Percentiles rank a stretch among this genome's conserved stretches.
These are phyloP conservation scores for Aspergillus asperescens DNA, from an alignment of 495 filamentous ascomycete genomes.

Conservation along the genomic window DNA sequence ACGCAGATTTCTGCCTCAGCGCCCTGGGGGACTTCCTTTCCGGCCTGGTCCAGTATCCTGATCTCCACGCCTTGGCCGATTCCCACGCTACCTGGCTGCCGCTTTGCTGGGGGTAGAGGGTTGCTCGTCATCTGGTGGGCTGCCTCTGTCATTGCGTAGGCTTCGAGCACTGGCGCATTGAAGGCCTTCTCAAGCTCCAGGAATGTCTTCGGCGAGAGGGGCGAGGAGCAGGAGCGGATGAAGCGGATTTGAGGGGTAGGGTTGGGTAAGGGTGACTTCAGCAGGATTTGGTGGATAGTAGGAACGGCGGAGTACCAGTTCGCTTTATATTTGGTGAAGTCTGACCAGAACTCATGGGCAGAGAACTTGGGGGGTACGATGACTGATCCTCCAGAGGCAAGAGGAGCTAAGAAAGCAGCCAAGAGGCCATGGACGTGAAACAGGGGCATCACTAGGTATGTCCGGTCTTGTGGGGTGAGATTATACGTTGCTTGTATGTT, in stretches of 20 bases:
- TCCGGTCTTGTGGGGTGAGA: conserved; percentile 62
- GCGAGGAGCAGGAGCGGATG: conserved; percentile 81
- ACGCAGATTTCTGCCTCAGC: conserved; percentile 75
- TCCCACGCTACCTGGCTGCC: conserved; percentile 74
- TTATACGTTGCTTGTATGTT: conserved; percentile 74
- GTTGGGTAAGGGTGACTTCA: conserved; percentile 59
- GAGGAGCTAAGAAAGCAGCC: conserved; percentile 70
- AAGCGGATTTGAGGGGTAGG: conserved; percentile 71
- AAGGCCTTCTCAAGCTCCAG: conserved; percentile 66
- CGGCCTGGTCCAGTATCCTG: conserved; percentile 62
- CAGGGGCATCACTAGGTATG: conserved; percentile 84
- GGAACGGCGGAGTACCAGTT: conserved; percentile 89
- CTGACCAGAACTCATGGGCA: conserved; percentile 73
- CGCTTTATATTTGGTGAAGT: conserved; percentile 63
- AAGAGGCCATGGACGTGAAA: conserved; percentile 86
- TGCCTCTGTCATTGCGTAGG: conserved; percentile 89
- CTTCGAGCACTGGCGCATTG: conserved; percentile 75
- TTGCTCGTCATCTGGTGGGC: conserved; percentile 88
- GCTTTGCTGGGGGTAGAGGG: conserved; percentile 65
- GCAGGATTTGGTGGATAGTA: conserved; percentile 84
- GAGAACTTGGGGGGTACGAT: conserved; percentile 72
- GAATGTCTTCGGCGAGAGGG: conserved; percentile 70
- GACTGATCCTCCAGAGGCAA: conserved; percentile 66
- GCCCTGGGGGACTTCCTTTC: conserved; percentile 57
- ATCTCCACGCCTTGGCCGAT: conserved; percentile 77